Conservation (phyloP, 2,329 filamentous ascomycete species). For the Penicillium sclerotigenum region DNA sequence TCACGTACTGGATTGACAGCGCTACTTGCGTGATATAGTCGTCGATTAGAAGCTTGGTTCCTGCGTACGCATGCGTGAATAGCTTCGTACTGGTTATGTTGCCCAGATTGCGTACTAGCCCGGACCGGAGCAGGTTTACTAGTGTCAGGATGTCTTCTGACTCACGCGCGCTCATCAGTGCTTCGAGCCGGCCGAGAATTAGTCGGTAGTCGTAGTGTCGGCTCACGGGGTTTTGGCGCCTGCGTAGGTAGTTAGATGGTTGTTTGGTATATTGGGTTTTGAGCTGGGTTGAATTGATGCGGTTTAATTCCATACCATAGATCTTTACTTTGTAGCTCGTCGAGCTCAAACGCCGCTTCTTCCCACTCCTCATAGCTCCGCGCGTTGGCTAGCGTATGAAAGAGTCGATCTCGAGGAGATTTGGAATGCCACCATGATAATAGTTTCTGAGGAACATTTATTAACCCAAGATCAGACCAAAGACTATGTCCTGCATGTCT, state of each 20-base stretch:
- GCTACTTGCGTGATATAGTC: slow-evolving; percentile 84
- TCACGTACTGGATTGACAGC: slow-evolving; percentile 75
- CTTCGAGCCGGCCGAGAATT: slow-evolving; percentile 72
- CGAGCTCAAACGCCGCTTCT: slow-evolving; percentile 76
- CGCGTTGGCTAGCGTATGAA: slow-evolving; percentile 63
- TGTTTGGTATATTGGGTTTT: not conserved
- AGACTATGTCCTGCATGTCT: not conserved
- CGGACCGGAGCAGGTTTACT: slow-evolving; percentile 76
- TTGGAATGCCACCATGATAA: slow-evolving; percentile 64
- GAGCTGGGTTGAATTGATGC: not conserved
- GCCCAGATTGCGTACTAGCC: slow-evolving; percentile 75
- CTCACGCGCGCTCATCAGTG: slow-evolving; percentile 66
- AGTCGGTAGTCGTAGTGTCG: slow-evolving; percentile 83
- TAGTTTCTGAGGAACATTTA: slow-evolving; percentile 56
- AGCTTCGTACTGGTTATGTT: slow-evolving; percentile 80
- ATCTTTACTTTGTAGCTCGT: slow-evolving; percentile 75
- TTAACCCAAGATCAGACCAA: not conserved
- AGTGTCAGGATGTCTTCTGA: slow-evolving; percentile 70
- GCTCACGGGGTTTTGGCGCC: slow-evolving; percentile 77
- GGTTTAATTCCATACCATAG: slow-evolving; percentile 57
- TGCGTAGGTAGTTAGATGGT: slow-evolving; percentile 33
- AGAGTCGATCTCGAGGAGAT: slow-evolving; percentile 63
- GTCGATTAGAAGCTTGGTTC: slow-evolving; percentile 86
- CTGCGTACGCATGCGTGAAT: slow-evolving; percentile 80
- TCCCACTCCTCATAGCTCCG: slow-evolving; percentile 82